Conservation (phyloP, 176 grass and related monocot species). For the Oryza brachyantha region DNA sequence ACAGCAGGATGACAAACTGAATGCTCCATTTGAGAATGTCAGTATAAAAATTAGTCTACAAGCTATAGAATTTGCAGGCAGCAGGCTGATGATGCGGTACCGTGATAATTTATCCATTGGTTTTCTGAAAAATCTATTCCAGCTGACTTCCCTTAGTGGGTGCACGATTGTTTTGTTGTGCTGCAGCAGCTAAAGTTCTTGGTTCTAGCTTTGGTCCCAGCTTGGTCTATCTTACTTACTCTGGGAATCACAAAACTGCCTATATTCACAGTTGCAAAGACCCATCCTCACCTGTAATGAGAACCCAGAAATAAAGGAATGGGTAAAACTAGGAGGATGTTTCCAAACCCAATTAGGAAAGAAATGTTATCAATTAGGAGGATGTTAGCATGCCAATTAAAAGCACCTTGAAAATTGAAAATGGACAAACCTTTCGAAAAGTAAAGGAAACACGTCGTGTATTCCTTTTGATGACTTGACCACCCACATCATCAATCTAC, state of each 20-base stretch:
- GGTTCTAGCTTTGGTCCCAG: background rate
- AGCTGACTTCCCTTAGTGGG: background rate
- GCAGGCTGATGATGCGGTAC: background rate
- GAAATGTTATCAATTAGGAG: too few species aligned
- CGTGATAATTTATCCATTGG: background rate
- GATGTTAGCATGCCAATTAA: constrained; percentile 12
- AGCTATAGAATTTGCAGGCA: background rate
- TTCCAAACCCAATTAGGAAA: background rate
- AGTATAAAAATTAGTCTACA: constrained; percentile 15
- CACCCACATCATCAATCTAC: constrained; percentile 70
- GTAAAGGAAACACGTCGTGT: constrained; percentile 83
- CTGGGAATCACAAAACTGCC: constrained; percentile 85
- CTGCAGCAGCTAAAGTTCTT: constrained; percentile 13
- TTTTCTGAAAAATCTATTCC: constrained; percentile 10
- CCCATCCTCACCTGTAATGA: constrained; percentile 68
- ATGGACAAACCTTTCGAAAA: constrained; percentile 72
- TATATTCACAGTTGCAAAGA: constrained; percentile 63
- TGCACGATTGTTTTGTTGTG: background rate
- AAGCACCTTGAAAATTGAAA: background rate
- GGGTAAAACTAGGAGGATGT: constrained; percentile 1
- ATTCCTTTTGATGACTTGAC: constrained; percentile 64
- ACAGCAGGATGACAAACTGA: constrained; percentile 6
- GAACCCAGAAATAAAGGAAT: background rate
- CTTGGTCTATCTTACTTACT: constrained; percentile 27
- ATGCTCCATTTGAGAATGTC: background rate